Evolutionary conservation across 2,329 filamentous ascomycete genomes (phyloP).

Genomic region (Endocalyx cinctus): DNA sequence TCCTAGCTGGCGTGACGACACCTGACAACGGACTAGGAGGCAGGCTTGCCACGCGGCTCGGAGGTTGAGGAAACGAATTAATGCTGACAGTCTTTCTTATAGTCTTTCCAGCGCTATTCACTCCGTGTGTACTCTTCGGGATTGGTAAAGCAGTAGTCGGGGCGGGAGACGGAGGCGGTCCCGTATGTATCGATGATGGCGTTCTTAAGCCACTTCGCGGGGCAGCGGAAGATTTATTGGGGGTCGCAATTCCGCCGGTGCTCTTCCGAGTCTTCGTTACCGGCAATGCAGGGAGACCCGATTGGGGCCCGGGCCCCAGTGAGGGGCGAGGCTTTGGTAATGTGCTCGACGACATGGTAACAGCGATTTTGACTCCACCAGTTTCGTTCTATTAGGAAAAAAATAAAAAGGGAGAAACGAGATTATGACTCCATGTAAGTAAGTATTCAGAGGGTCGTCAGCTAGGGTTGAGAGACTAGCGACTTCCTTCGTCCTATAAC

Average conservation of each 20-base stretch:
- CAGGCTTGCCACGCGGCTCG: constrained; percentile 61
- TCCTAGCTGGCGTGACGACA: constrained; percentile 41
- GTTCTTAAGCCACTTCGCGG: constrained; percentile 55
- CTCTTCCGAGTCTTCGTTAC: constrained; percentile 68
- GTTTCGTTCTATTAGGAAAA: no score
- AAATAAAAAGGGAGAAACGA: no score
- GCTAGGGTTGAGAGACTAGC: no score
- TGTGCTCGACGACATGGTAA: constrained; percentile 52
- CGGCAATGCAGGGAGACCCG: constrained; percentile 70
- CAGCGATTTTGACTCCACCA: no score
- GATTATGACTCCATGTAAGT: no score
- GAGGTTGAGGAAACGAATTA: constrained; percentile 87
- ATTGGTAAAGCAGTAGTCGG: constrained; percentile 52
- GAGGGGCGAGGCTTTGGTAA: constrained; percentile 65
- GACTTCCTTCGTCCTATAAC: no score
- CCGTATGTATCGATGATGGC: constrained; percentile 48
- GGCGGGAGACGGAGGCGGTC: constrained; percentile 46
- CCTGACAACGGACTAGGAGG: constrained; percentile 57
- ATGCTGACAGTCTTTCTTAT: constrained; percentile 89
- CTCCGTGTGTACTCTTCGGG: constrained; percentile 49
- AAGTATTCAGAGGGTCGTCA: no score
- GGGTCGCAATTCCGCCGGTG: constrained; percentile 43
- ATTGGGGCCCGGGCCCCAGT: constrained; percentile 65
- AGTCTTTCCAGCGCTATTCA: constrained; percentile 60
- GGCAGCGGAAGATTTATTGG: constrained; percentile 39